Evolutionary conservation across 371 early-diverging fungal genomes (phyloP), one percentile per base, ranked within the genome.

Genomic region (Syncephalastrum sp.): DNA sequence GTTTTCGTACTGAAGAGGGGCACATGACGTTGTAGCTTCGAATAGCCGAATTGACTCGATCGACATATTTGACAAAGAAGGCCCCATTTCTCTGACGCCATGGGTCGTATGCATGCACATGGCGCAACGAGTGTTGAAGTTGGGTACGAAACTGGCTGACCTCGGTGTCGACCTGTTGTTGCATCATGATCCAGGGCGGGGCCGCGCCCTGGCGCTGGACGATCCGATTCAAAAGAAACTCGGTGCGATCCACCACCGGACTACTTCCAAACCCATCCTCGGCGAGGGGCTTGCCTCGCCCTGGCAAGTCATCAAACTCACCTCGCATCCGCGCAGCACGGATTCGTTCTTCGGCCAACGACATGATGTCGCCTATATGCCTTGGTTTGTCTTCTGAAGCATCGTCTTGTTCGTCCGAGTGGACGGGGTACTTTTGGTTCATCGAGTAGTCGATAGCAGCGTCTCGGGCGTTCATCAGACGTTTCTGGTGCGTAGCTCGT

Each of bases 111-210:
- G 41, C 46, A 23, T 15, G 24, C 13, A 51, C 15, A 23, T 25
- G 19, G 13, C 47, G 33, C 24, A 59, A 8, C 25, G 62, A 65
- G 1, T 54, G 51, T 44, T 58, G 33, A 25, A 76, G 47, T 29
- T 74, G 72, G 14, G 56, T 55, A 16, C 70, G 54, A 42, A 82
- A 58, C 15, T 52, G 59, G 4, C 41, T 60, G 0, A 64, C 61
- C 15, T 82, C 79, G 16, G 61, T 68, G 38, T 79, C 75, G 10
- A 81, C 70, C 42, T 81, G 74, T 47, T 71, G 65, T 24, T 74
- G 75, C 61, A 72, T 59, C 50, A 74, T 76, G 14, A 82, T 60
- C 83, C 83, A 82, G 13, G 72, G 72, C 8, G 81, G 79, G 17
- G 69, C 70, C 38, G 72, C 68, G 1, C 80, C 78, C 47, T 79